Base-by-base conservation (phyloP, 805 yeast genomes). In the Monosporozyma solicola region DNA sequence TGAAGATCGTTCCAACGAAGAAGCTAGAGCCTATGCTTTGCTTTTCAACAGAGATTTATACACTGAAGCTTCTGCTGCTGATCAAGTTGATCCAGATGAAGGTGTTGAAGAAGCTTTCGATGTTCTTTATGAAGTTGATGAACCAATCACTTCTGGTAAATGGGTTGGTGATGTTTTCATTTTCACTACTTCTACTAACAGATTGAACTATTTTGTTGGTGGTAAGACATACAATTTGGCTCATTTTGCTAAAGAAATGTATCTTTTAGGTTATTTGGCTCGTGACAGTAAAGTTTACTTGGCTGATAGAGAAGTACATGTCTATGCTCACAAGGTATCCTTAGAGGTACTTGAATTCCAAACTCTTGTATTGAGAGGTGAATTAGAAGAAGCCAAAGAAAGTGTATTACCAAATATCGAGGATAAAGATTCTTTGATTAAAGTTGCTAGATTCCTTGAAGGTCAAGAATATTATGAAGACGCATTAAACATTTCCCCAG, bases 141-240 rank as follows among this genome's bases (percentile, higher is more conserved):
- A 94, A 67, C 73, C 83, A 20, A 80, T 92, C 41, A 81, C 87
- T 55, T 84, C 95, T 31, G 97, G 97, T 64, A 85, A 84, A 69
- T 94, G 97, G 90, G 90, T 91, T 62, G 99, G 98, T 59, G 98
- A 94, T 73, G 97, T 94, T 47, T 91, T 92, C 68, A 81, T 94
- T 51, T 94, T 85, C 74, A 88, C 97, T 15, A 89, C 97, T 2
- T 65, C 82, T 20, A 77, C 95, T 25, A 88, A 90, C 72, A 82
- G 98, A 70, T 77, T 94, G 65, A 92, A 91, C 72, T 94, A 94
- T 69, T 80, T 90, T 57, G 98, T 94, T 55, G 99, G 99, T 62
- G 95, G 95, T 41, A 87, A 90, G 64, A 83, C 87, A 25, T 88
- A 89, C 69, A 94, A 90, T 66, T 80, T 94, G 70, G 90, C 92